Base-by-base conservation (phyloP, 2,329 filamentous ascomycete species). In the Microascus cirrosus region DNA sequence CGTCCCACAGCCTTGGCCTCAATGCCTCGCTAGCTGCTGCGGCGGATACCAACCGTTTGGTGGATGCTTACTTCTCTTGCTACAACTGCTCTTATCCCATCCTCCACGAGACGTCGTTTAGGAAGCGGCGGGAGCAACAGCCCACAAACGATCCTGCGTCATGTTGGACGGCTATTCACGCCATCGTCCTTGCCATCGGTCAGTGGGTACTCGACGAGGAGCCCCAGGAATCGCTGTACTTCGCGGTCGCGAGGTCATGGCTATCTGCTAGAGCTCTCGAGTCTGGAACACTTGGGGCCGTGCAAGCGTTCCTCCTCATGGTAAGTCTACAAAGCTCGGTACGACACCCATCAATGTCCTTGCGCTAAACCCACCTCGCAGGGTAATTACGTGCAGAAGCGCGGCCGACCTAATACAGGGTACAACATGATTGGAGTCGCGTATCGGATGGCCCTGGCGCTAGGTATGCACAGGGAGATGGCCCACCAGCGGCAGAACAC, bases 401-500 rank as follows among this genome's bases (percentile, higher is more conserved):
- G 73, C 28, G 73, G 80, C 58, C 69, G 76, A 15, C 76, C 77
- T 3, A 80, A 80, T 61, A 78, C 77, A 0, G 75, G 75, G 0
- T 79, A 78, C 63, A 79, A 78, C 61, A 77, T 77, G 56, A 69
- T 77, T n/a, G 77, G 77, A 0, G 69, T 79, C 20, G 77, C 77
- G 0, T 70, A 74, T 20, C 68, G 77, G 25, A 76, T 80, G 71
- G 77, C 77, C 0, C 69, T 80, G 50, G 75, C 76, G 0, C 62
- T 80, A 7, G 77, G 78, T 0, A 66, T 81, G 1, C 77, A 80
- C 61, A 73, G 73, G n/a, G 76, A 79, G 54, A 67, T 72, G 7
- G 65, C 67, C 3, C 67, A 65, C 2, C 65, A 63, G 58, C 36
- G 36, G 18, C 66, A 65, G 32, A 67, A 71, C 25, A 67, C 67